Base-by-base conservation (phyloP, 495 filamentous ascomycete genomes). In the Aspergillus panamensis region DNA sequence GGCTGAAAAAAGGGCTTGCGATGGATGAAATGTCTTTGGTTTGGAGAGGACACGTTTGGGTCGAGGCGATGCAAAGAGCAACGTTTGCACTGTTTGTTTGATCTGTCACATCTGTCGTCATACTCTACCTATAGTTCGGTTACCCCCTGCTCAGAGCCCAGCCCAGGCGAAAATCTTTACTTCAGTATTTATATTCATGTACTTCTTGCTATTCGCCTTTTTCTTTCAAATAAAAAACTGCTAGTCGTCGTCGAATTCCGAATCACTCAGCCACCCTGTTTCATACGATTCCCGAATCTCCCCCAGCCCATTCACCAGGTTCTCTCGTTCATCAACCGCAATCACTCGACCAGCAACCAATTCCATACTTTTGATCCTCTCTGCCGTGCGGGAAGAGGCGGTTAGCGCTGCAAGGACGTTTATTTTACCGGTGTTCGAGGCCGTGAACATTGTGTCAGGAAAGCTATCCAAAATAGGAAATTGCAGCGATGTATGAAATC, bases 221-320 rank as follows among this genome's bases (percentile, higher is more conserved):
- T 25, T 25, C 5, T 25, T 25, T 25, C 5, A 2, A 2, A n/a
- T n/a, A n/a, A n/a, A n/a, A 39, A 12, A 39, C 3, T 20, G 54
- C 50, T 63, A 87, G 59, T 93, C 92, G 60, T 92, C 88, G 37
- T 88, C 91, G 10, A 85, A 85, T 48, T 96, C 91, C 48, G 84
- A 88, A 53, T 86, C 92, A 71, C 89, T 92, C 37, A 85, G 82
- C 91, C 91, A 97, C 1, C 91, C 93, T 50, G 92, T 89, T 64
- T 90, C 86, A 66, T 96, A 97, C 57, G 85, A 86, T 66, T 96
- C 93, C 10, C 87, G 84, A 56, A 97, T 87, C 63, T 89, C 88
- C 44, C 86, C 86, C 29, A 98, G 76, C n/a, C 90, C 87, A 63
- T 96, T 92, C 6, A 84, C 80, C 33, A 98, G 77, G 12, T 77